Base-by-base conservation (phyloP, 345 rosid genomes). In the Eucalyptus urophylla region DNA sequence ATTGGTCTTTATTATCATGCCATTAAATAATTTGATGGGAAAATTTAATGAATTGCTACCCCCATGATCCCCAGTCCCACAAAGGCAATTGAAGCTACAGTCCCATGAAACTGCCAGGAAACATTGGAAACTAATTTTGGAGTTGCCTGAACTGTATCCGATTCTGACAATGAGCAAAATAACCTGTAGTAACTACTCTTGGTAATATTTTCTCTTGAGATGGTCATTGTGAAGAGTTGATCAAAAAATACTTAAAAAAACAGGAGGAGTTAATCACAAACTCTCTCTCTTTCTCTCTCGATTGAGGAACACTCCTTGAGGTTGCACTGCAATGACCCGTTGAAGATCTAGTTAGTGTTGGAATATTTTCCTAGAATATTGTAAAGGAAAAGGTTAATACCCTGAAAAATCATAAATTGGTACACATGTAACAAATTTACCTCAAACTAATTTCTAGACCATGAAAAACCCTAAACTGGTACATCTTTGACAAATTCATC, bases 51-150 rank as follows among this genome's bases (percentile, higher is more conserved):
- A 69, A 33, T 31, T 69, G 43, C 80, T 69, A 33, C 80, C 24
- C 24, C 24, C 0, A 1, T 33, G 43, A 31, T 69, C 80, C 12
- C 80, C 6, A 1, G 24, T 69, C 24, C 12, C 4, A 3, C 24
- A 11, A 69, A 31, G 43, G 12, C 3, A 1, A 33, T 69, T 69
- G 44, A 69, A 69, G 24, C 13, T 33, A 8, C 13, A 8, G 3
- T 19, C 19, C 24, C 13, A 69, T 12, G 43, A 69, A 16, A 33
- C 0, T 19, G 10, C 24, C 13, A 69, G 13, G 43, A 69, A 16
- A 33, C 0, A 2, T 33, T 69, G 43, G 80, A 31, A 69, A 69
- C 80, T 69, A 69, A 31, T 31, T 69, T 33, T 33, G 13, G 43
- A 69, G 43, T 31, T 69, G 80, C 24, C 24, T 8, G 80, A 16